phyloP scores from a whole-genome alignment of 257 asterid genomes.

The Solanum etuberosum region DNA sequence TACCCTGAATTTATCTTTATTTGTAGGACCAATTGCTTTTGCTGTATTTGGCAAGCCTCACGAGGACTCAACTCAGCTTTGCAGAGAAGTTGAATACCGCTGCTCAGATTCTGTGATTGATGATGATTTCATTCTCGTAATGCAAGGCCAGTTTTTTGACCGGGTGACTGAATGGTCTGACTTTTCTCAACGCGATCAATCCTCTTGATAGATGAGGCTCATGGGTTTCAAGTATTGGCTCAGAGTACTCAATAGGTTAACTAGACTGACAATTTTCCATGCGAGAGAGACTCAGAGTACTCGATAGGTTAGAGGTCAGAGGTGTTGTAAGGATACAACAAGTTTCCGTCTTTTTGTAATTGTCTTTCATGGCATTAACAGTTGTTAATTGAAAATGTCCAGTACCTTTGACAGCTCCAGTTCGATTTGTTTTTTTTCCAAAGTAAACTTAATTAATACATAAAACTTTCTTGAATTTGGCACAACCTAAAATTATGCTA shows the following conservation, averaged over 20 bases:
- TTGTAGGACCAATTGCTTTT: conserved; percentile 74
- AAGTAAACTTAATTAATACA: background rate
- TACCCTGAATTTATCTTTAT: background rate
- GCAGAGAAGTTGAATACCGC: conserved; percentile 92
- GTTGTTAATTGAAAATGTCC: background rate
- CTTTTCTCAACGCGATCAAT: background rate
- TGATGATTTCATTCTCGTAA: background rate
- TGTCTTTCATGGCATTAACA: background rate
- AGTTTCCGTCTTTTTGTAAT: background rate
- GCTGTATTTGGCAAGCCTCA: conserved; percentile 82
- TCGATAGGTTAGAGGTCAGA: background rate
- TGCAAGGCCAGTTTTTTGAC: background rate
- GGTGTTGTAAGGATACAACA: background rate
- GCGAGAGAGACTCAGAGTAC: background rate
- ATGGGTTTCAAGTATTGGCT: background rate
- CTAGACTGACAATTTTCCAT: background rate
- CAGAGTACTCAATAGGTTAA: background rate
- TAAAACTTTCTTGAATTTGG: background rate
- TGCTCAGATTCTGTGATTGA: conserved; percentile 62
- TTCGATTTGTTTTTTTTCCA: too few species aligned
- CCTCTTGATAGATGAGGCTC: background rate
- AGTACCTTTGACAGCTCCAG: background rate
- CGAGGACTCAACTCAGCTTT: conserved; percentile 86
- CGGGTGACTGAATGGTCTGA: background rate
- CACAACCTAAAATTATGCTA: background rate